Evolutionary conservation across 306 rosid species (phyloP).

Genomic region (Quercus wislizeni): DNA sequence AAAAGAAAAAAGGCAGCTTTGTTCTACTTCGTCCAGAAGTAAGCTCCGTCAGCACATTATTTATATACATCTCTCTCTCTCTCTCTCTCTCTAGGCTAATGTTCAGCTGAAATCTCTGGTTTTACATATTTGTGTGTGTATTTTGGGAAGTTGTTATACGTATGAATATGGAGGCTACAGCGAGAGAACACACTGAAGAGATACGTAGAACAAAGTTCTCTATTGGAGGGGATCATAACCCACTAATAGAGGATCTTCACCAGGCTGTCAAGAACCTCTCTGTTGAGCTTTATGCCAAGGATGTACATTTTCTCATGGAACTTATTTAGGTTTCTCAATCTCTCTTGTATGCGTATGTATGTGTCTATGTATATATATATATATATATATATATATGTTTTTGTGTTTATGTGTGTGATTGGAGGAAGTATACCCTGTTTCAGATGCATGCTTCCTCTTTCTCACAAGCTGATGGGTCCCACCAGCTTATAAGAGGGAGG

Average conservation of each 20-base stretch:
- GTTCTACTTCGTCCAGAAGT: conserved; percentile 4
- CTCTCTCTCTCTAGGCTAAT: background rate
- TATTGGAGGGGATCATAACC: conserved; percentile 47
- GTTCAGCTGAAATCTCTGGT: background rate
- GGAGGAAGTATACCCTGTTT: too few relatives aligned
- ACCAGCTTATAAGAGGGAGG: too few relatives aligned
- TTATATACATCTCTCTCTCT: background rate
- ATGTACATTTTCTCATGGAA: conserved; percentile 79
- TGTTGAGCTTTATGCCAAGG: conserved; percentile 64
- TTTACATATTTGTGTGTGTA: background rate
- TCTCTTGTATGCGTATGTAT: background rate
- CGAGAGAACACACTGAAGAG: conserved; percentile 50
- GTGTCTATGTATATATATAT: too few relatives aligned
- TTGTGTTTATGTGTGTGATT: too few relatives aligned
- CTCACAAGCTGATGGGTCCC: too few relatives aligned
- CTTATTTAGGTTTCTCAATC: conserved; percentile 53
- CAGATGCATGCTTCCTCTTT: too few relatives aligned
- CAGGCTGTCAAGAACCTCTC: conserved; percentile 58
- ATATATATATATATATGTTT: too few relatives aligned
- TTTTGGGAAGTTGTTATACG: background rate
- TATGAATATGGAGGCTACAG: conserved; percentile 10
- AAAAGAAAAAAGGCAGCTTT: too few relatives aligned
- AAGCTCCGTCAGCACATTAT: background rate
- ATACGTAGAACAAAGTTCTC: conserved; percentile 34
- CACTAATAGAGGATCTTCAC: conserved; percentile 49